A percentile compares a stretch with the other conserved stretches of the same genome.
These are phyloP conservation scores for Discostella stelligeroides DNA, from an alignment of 108 stramenopile species.

Conservation along the genomic window DNA sequence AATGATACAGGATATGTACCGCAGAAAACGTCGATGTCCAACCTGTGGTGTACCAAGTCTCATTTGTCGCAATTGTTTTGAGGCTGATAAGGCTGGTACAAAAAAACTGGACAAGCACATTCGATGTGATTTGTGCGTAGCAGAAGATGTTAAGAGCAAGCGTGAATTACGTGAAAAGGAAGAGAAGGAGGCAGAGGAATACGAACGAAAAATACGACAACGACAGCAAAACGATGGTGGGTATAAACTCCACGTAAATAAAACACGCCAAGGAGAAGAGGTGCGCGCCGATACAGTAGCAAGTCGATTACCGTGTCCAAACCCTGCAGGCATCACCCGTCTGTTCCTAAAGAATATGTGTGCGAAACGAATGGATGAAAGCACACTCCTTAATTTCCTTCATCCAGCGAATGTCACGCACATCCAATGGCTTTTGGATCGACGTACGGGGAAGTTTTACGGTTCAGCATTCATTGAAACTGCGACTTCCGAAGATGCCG, in stretches of 20 bases:
- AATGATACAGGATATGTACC: slow-evolving; percentile 68
- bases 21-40: slow-evolving; percentile 89
- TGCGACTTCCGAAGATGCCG: slow-evolving; percentile 70
- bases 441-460: slow-evolving; percentile 85
- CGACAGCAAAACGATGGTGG: slow-evolving; percentile 44
- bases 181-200: slow-evolving; percentile 48
- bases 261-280: slow-evolving; percentile 23
- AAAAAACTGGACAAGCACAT: slow-evolving; percentile 75
- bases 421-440: slow-evolving; percentile 90
- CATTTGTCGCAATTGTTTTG: slow-evolving; percentile 81
- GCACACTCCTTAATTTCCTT: slow-evolving; percentile 60
- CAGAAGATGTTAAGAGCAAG: slow-evolving; percentile 64
- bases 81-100: slow-evolving; percentile 73
- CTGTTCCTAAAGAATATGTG: slow-evolving; percentile 84
- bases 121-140: slow-evolving; percentile 65
- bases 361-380: slow-evolving; percentile 83
- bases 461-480: slow-evolving; percentile 89
- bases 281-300: slow-evolving; percentile 8
- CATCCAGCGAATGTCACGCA: slow-evolving; percentile 72
- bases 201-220: slow-evolving; percentile 38
- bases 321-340: slow-evolving; percentile 85
- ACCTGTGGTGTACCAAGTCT: slow-evolving; percentile 90
- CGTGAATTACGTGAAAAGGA: slow-evolving; percentile 50
- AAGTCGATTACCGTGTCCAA: slow-evolving; percentile 46
- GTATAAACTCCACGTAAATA: too few relatives aligned